Base-by-base conservation (phyloP, 2,329 filamentous ascomycete genomes). In the Chrysoporthe deuterocubensis region DNA sequence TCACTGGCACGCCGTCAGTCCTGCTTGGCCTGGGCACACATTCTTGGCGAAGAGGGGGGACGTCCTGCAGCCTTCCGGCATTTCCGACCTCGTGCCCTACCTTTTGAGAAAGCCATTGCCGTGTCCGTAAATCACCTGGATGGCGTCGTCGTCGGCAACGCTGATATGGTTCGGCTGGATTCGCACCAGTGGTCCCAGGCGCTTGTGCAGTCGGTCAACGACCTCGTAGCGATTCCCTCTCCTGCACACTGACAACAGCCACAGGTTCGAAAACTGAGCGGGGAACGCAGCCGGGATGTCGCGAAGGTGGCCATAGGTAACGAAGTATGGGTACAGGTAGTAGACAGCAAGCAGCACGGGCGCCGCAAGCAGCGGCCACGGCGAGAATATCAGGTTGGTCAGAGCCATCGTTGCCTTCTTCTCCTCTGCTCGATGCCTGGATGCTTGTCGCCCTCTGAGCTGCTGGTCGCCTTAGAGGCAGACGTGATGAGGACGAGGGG, bases 121-220 rank as follows among this genome's bases (percentile, higher is more conserved):
- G 73, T 93, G 91, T 4, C 93, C 93, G 73, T 97, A 97, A 65
- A 97, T 87, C 58, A 84, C 79, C 16, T 85, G 84, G 65, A 97
- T 94, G 1, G 92, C 93, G n/a, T 85, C 85, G 40, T 91, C 90
- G 75, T 96, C 92, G 65, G 91, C 92, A 66, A 97, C 83, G 67
- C 91, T 94, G 73, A 97, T 85, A 74, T 97, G 94, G 73, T 94
- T 88, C 0, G 94, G 94, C 74, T 93, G 91, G 71, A 97, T 91
- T 46, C 94, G 87, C 32, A 97, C 90, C 1, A 97, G 79, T n/a
- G 89, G 90, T 3, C 94, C 94, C 56, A 91, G 82, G 74, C 89
- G 90, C 81, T 91, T 87, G 79, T 97, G 94, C 8, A 88, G 83
- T 46, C 89, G 79, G 73, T 97, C 84, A n/a, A 97, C 89, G 2